phyloP scores from a whole-genome alignment of 495 filamentous ascomycete genomes.

The Aspergillus cristatus region DNA sequence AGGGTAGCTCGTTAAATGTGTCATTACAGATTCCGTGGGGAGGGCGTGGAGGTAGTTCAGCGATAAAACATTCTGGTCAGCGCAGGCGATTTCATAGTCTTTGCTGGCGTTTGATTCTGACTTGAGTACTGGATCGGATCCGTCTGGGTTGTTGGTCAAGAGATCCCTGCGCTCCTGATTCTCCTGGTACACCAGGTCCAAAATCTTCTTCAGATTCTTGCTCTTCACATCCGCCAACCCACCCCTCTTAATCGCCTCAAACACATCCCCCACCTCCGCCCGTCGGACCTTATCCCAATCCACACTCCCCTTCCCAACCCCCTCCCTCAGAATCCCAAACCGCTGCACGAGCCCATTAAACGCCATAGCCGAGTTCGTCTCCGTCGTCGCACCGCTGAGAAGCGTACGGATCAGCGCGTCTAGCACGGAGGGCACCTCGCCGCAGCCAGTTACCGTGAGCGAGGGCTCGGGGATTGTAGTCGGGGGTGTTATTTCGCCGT shows the following conservation, averaged over 20 bases:
- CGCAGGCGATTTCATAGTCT: conserved; percentile 41
- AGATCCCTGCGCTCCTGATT: conserved; percentile 42
- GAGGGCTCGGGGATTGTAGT: conserved; percentile 64
- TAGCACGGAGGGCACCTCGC: conserved; percentile 85
- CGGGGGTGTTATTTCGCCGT: conserved; percentile 59
- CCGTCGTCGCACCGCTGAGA: conserved; percentile 67
- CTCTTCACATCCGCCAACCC: conserved; percentile 62
- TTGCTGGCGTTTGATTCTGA: conserved; percentile 29
- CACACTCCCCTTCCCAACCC: conserved; percentile 66
- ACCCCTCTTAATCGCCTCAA: conserved; percentile 62
- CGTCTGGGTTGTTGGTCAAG: conserved; percentile 16
- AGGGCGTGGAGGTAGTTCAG: conserved; percentile 72
- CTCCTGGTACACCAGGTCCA: conserved; percentile 71
- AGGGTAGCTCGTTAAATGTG: conserved; percentile 61
- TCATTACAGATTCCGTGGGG: conserved; percentile 59
- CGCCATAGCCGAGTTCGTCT: conserved; percentile 55
- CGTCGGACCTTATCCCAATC: conserved; percentile 77
- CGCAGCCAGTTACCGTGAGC: conserved; percentile 76
- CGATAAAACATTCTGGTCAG: conserved; percentile 50
- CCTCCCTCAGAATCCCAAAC: conserved; percentile 56
- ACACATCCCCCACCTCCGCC: conserved; percentile 53
- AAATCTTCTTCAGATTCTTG: conserved; percentile 68
- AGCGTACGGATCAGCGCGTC: conserved; percentile 80
- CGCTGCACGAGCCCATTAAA: conserved; percentile 59
- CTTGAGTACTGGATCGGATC: neutral